These are phyloP conservation scores for Penicillium coffeae DNA, from an alignment of 495 filamentous ascomycete species.

Conservation along the genomic window DNA sequence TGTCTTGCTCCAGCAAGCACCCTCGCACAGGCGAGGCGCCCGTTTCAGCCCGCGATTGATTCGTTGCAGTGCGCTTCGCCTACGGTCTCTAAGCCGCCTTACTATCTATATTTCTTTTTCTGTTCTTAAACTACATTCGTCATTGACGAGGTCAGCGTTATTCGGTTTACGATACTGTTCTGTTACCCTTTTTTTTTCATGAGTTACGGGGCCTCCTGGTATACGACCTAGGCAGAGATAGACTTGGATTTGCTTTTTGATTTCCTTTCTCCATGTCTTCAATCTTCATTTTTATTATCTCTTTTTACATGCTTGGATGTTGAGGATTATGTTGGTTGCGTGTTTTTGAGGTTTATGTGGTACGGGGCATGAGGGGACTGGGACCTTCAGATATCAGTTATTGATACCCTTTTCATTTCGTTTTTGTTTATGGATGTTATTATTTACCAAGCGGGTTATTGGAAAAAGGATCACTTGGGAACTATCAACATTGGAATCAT, in stretches of 20 bases:
- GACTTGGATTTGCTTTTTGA: slow-evolving; percentile 22
- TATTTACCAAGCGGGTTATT: slow-evolving; percentile 15
- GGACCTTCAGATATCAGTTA: slow-evolving; percentile 19
- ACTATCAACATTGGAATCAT: slow-evolving; percentile 7
- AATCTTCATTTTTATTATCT: slow-evolving; percentile 11
- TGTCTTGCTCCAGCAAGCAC: too few species aligned
- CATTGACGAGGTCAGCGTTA: slow-evolving; percentile 24
- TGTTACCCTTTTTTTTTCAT: slow-evolving; percentile 8
- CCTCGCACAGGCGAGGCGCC: too few species aligned
- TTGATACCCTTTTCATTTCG: slow-evolving; percentile 31
- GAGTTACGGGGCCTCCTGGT: slow-evolving; percentile 25
- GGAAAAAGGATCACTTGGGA: slow-evolving; percentile 11
- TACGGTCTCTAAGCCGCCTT: slow-evolving; percentile 22
- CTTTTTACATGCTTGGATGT: slow-evolving; percentile 8
- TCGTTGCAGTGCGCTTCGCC: too few species aligned
- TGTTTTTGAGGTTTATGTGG: slow-evolving; percentile 5
- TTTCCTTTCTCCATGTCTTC: slow-evolving; percentile 14
- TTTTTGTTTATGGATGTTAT: slow-evolving; percentile 14
- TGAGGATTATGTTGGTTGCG: slow-evolving; percentile 7
- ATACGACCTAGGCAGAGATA: slow-evolving; percentile 20
- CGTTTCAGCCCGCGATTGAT: too few species aligned
- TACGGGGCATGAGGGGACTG: slow-evolving; percentile 7
- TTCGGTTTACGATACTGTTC: slow-evolving; percentile 23
- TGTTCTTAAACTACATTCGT: slow-evolving; percentile 14
- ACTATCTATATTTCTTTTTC: slow-evolving; percentile 8